Evolutionary conservation across 2,329 filamentous ascomycete genomes (phyloP), one percentile per base, ranked within the genome.

Genomic region (Talaromyces sp.): DNA sequence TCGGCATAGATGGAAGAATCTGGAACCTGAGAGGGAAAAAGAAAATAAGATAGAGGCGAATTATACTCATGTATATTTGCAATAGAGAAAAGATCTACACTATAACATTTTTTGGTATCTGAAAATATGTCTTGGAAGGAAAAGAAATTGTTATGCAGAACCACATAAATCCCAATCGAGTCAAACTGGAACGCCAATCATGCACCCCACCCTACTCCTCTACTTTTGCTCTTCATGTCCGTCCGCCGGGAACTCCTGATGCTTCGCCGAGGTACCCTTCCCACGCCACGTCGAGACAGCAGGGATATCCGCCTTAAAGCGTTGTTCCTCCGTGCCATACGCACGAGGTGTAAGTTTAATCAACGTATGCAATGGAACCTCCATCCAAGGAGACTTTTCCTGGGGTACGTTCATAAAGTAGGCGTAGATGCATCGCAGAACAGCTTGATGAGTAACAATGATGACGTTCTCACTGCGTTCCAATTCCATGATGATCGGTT

Each of bases 401-500:
- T 97, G 94, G 49, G 91, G 88, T 66, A 94, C 91, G 67, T 97
- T 96, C 89, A 97, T 96, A 73, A 97, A 99, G 75, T 99, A 99
- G 27, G 94, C 91, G 70, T 97, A 99, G 66, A 99, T 96, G 79
- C 94, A 99, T 54, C 94, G 86, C 57, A 99, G 80, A 30, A 99
- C 93, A 13, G 94, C 94, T 76, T 99, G 94, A 72, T 99, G 94
- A 3, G 94, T 97, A 56, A 99, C 91, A 64, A 99, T 97, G 55
- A 99, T 85, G 62, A 99, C 96, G 69, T 99, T 95, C 74, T 97
- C 94, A 63, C 88, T 91, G 57, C 94, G 86, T 75, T 99, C 94
- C 47, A 99, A 81, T 72, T 99, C 94, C 94, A 99, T 99, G 76
- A 99, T 99, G 75, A 99, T 99, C 57, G 94, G 94, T 70, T 99